Evolutionary conservation across 139 green algal species (phyloP).

Genomic region (Micractinium conductrix): DNA sequence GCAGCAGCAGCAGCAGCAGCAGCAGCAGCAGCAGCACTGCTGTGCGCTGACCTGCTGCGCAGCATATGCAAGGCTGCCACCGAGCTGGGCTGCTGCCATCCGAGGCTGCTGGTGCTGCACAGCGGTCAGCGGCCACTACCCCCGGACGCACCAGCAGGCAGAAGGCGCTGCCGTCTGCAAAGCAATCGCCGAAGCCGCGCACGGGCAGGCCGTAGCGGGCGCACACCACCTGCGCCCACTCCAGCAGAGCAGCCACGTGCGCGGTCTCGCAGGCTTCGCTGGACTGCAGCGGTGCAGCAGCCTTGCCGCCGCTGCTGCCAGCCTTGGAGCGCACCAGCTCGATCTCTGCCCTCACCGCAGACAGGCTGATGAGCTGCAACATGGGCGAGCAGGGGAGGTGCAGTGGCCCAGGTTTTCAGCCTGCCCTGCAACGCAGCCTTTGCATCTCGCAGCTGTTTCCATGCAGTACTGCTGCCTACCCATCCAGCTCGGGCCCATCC

Average conservation of each 20-base stretch:
- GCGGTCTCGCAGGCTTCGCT: neutral
- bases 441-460: neutral
- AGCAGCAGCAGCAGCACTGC: too few species aligned
- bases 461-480: neutral
- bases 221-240: slow-evolving; percentile 78
- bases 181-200: slow-evolving; percentile 64
- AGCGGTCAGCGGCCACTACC: too few species aligned
- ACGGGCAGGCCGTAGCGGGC: slow-evolving; percentile 58
- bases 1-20: too few species aligned
- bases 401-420: neutral
- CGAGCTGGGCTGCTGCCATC: neutral
- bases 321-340: slow-evolving; percentile 49
- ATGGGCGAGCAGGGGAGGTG: neutral
- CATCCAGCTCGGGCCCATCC: neutral
- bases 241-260: slow-evolving; percentile 57
- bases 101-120: neutral
- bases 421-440: neutral
- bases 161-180: slow-evolving; percentile 78
- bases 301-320: neutral
- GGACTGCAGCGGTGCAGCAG: neutral
- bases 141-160: slow-evolving; percentile 81
- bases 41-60: too few species aligned
- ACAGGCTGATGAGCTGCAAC: slow-evolving; percentile 28
- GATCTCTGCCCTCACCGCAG: slow-evolving; percentile 14
- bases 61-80: neutral